These are phyloP conservation scores for Calonectria crousiana DNA, from an alignment of 2,329 filamentous ascomycete species.

Conservation along the genomic window DNA sequence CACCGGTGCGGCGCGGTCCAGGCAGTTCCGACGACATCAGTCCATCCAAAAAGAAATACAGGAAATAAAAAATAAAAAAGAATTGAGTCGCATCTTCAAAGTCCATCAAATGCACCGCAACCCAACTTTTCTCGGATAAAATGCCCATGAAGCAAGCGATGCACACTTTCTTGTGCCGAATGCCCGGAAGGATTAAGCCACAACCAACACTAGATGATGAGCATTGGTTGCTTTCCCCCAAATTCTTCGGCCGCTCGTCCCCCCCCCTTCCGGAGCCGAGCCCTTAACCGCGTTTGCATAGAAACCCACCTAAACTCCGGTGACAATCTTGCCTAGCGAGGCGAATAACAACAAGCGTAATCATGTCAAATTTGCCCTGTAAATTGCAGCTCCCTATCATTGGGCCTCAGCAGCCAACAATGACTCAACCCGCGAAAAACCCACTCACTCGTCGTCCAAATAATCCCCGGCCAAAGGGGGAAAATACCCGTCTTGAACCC, in stretches of 20 bases:
- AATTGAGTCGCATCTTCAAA: not conserved
- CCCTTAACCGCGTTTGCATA: not conserved
- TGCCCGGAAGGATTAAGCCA: conserved; percentile 7
- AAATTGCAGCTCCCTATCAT: not conserved
- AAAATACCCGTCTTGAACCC: conserved; percentile 5
- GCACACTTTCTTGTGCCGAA: conserved; percentile 2
- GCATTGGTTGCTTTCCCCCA: not conserved
- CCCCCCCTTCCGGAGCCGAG: not conserved
- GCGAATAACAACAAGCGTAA: not conserved
- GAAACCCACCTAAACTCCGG: not conserved
- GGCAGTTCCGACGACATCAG: not conserved
- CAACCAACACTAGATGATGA: not conserved
- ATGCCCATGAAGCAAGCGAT: not conserved
- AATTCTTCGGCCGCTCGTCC: not conserved
- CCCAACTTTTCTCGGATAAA: not conserved
- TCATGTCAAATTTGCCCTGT: not conserved
- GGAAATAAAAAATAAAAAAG: not conserved
- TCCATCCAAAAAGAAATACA: not conserved
- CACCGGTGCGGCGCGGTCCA: conserved; percentile 3
- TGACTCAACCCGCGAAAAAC: not conserved
- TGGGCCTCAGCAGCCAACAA: not conserved
- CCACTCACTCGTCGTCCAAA: not conserved
- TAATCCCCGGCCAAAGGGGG: not conserved
- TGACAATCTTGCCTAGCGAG: not conserved
- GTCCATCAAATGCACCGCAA: not conserved